Percentiles rank a stretch among this genome's conserved stretches.
Evolutionary conservation across 371 early-diverging fungal genomes (phyloP).

Genomic region (Mucor velutinosus): DNA sequence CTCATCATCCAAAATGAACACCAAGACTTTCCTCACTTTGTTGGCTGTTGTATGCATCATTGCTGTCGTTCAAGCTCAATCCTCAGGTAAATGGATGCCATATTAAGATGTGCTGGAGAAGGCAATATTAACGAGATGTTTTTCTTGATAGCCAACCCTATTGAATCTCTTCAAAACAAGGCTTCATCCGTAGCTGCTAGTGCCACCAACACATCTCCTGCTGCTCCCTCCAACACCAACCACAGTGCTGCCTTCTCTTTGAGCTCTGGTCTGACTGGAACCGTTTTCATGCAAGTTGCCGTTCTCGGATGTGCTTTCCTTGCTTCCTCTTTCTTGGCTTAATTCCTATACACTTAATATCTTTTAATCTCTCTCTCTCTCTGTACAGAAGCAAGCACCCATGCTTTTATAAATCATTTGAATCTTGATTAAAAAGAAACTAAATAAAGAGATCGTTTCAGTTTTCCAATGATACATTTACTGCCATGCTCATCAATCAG

Average conservation of each 20-base stretch:
- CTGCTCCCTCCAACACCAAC: constrained; percentile 11
- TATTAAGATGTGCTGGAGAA: not conserved
- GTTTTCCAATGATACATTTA: not conserved
- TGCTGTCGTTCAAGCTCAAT: constrained; percentile 24
- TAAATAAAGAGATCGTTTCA: not conserved
- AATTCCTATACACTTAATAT: not conserved
- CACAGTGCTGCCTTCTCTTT: constrained; percentile 18
- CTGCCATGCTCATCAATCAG: not conserved
- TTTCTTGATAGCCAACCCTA: constrained; percentile 1
- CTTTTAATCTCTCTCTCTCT: not conserved
- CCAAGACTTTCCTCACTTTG: constrained; percentile 17
- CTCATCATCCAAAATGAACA: constrained; percentile 20
- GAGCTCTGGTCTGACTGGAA: constrained; percentile 6
- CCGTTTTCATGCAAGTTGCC: constrained; percentile 12
- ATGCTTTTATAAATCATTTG: not conserved
- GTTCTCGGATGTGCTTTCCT: constrained; percentile 11
- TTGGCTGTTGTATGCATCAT: constrained; percentile 23
- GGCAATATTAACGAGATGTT: not conserved
- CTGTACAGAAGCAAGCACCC: not conserved
- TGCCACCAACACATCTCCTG: constrained; percentile 22
- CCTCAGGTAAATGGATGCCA: not conserved
- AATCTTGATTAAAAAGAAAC: not conserved
- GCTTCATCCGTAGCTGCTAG: constrained; percentile 22
- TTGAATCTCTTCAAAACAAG: constrained; percentile 24
- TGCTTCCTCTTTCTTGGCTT: constrained; percentile 17